These are phyloP conservation scores for Triadica sebifera DNA, from an alignment of 345 rosid species.

Conservation along the genomic window DNA sequence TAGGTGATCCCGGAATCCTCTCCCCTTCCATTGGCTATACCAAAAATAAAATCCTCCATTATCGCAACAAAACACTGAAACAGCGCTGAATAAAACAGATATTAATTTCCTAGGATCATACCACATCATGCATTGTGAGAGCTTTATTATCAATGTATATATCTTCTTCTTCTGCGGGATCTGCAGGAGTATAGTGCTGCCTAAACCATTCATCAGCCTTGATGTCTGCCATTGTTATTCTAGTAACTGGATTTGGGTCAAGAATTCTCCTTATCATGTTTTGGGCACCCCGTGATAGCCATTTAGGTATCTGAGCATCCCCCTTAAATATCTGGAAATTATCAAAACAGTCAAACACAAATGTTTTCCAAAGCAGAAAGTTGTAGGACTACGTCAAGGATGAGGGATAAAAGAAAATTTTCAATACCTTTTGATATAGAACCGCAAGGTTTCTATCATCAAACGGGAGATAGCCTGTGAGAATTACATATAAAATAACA, in stretches of 20 bases:
- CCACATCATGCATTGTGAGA: constrained; percentile 55
- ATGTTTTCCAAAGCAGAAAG: neutral
- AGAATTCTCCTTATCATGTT: constrained; percentile 71
- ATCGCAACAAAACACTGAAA: neutral
- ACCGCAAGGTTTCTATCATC: constrained; percentile 94
- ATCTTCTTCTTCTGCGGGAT: constrained; percentile 64
- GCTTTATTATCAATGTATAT: constrained; percentile 48
- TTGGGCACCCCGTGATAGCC: constrained; percentile 77
- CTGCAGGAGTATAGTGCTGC: constrained; percentile 58
- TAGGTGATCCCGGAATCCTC: constrained; percentile 53
- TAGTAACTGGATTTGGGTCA: constrained; percentile 70
- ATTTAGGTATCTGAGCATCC: constrained; percentile 70
- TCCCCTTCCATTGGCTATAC: constrained; percentile 50
- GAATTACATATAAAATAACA: constrained; percentile 77
- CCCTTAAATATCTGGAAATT: constrained; percentile 78
- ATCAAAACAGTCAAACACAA: neutral
- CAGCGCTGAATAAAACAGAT: neutral
- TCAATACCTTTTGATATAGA: constrained; percentile 85
- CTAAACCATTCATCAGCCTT: constrained; percentile 79
- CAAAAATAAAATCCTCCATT: neutral
- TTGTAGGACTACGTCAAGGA: neutral
- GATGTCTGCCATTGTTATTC: constrained; percentile 61
- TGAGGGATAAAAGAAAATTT: neutral
- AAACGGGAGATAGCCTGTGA: constrained; percentile 87
- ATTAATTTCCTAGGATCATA: constrained; percentile 23